These are phyloP conservation scores for Emericellopsis cladophorae DNA, from an alignment of 2,329 filamentous ascomycete species.

Conservation along the genomic window DNA sequence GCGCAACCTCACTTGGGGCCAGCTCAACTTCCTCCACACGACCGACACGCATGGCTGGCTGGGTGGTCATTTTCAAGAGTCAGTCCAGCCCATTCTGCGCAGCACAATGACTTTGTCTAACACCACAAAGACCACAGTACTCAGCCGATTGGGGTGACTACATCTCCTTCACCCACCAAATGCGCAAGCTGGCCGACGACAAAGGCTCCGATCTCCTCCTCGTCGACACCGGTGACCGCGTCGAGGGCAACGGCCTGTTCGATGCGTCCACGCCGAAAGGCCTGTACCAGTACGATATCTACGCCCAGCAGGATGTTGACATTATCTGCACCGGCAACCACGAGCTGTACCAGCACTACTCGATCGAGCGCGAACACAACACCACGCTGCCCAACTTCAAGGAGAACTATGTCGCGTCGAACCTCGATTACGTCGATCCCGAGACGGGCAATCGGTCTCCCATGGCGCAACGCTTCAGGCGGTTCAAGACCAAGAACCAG, in stretches of 20 bases:
- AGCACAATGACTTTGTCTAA: constrained; percentile 3
- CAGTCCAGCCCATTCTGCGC: constrained; percentile 14
- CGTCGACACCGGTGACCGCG: constrained; percentile 86
- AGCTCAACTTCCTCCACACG: constrained; percentile 93
- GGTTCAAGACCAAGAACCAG: constrained; percentile 84
- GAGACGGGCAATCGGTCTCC: constrained; percentile 58
- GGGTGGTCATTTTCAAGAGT: constrained; percentile 86
- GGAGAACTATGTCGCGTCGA: constrained; percentile 75
- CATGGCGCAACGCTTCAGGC: constrained; percentile 71
- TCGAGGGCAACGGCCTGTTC: constrained; percentile 92
- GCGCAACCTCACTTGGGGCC: constrained; percentile 78
- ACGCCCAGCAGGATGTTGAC: constrained; percentile 72
- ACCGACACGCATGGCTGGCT: constrained; percentile 97
- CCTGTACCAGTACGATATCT: constrained; percentile 76
- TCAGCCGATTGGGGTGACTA: constrained; percentile 98
- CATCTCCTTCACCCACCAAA: constrained; percentile 77
- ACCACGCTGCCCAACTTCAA: constrained; percentile 75
- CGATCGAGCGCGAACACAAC: constrained; percentile 65
- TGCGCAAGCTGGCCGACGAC: constrained; percentile 66
- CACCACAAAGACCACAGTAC: constrained; percentile 57
- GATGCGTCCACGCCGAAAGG: constrained; percentile 83
- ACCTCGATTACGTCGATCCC: constrained; percentile 75
- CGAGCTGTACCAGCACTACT: constrained; percentile 76
- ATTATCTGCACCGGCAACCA: constrained; percentile 85
- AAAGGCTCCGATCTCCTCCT: constrained; percentile 76